These are phyloP conservation scores for Microbotryum intermedium DNA, from an alignment of 1,284 basidiomycete species.

Conservation along the genomic window DNA sequence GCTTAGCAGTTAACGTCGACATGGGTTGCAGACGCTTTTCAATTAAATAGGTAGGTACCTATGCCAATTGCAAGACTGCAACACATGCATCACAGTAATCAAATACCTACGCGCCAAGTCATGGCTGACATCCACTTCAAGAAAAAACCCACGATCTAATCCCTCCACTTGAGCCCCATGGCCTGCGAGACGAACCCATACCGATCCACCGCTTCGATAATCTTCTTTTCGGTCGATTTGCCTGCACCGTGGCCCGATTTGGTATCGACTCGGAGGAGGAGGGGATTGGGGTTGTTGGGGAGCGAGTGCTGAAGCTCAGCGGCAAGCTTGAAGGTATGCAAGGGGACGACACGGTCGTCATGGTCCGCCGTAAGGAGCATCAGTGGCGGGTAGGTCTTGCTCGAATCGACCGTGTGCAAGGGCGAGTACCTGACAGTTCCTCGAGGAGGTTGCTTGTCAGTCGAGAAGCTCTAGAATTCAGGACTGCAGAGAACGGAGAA, in stretches of 20 bases:
- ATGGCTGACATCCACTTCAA: too few relatives aligned
- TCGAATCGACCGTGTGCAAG: constrained; percentile 56
- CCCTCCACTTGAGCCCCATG: constrained; percentile 47
- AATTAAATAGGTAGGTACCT: too few relatives aligned
- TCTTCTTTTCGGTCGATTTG: constrained; percentile 55
- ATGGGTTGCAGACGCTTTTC: too few relatives aligned
- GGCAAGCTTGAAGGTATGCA: constrained; percentile 71
- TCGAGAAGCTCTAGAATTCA: not conserved
- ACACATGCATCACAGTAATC: too few relatives aligned
- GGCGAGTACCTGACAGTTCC: constrained; percentile 51
- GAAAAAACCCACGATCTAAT: constrained; percentile 1
- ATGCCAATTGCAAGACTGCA: too few relatives aligned
- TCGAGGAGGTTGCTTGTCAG: not conserved
- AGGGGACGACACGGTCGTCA: constrained; percentile 64
- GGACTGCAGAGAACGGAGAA: not conserved
- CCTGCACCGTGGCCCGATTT: constrained; percentile 73
- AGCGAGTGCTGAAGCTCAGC: constrained; percentile 60
- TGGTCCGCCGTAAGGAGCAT: constrained; percentile 70
- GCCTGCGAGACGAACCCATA: constrained; percentile 49
- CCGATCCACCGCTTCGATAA: constrained; percentile 63
- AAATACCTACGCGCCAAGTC: too few relatives aligned
- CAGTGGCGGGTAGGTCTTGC: constrained; percentile 54
- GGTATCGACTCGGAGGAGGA: constrained; percentile 64
- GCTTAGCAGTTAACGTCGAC: too few relatives aligned
- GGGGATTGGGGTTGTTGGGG: constrained; percentile 52